These are phyloP conservation scores for Alopecurus myosuroides DNA, from an alignment of 176 grass and related monocot species.

Conservation along the genomic window DNA sequence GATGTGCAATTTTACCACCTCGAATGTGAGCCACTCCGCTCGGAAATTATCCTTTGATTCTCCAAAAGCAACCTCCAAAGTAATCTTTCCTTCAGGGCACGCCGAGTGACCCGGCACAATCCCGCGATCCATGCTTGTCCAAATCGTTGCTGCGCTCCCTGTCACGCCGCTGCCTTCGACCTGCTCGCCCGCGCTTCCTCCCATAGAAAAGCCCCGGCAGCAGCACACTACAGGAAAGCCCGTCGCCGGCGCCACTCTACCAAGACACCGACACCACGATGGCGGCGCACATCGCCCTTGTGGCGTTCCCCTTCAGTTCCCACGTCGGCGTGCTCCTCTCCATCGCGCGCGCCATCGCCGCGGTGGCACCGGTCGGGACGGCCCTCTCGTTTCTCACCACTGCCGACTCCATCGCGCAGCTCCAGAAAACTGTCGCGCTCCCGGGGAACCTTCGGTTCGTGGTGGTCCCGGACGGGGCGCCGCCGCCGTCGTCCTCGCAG, in stretches of 20 bases:
- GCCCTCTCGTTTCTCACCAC: constrained; percentile 29
- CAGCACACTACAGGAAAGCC: not conserved
- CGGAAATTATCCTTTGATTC: too few species aligned
- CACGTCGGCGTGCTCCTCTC: constrained; percentile 40
- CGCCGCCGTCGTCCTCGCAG: not conserved
- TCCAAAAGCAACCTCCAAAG: too few species aligned
- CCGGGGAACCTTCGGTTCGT: constrained; percentile 37
- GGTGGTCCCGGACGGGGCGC: constrained; percentile 12
- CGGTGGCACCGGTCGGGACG: not conserved
- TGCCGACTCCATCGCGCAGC: too few species aligned
- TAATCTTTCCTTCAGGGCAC: too few species aligned
- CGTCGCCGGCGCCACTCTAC: not conserved
- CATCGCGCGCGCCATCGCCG: constrained; percentile 39
- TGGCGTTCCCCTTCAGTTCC: constrained; percentile 61
- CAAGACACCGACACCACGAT: not conserved
- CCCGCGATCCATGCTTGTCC: too few species aligned
- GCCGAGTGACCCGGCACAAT: too few species aligned
- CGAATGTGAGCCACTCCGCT: too few species aligned
- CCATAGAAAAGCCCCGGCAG: not conserved
- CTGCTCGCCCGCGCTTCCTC: not conserved
- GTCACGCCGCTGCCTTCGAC: not conserved
- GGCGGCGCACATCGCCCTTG: constrained; percentile 29
- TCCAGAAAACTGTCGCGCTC: not conserved
- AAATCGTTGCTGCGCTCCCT: not conserved
- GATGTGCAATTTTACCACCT: too few species aligned